phyloP scores from a whole-genome alignment of 257 asterid genomes.

The Fraxinus cuspidata region DNA sequence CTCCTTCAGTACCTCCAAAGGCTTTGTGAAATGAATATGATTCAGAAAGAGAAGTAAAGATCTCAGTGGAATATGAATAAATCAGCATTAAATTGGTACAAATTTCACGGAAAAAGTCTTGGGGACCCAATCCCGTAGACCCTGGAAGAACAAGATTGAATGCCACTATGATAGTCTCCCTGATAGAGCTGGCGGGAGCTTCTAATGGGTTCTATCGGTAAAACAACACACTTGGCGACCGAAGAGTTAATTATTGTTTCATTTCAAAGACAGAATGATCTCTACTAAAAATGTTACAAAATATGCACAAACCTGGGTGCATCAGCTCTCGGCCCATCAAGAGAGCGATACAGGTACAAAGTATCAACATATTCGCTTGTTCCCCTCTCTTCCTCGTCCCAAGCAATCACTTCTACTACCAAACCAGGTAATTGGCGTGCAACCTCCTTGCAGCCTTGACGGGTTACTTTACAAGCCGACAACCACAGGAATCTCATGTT shows the following conservation, averaged over 20 bases:
- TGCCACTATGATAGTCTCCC: slow-evolving; percentile 21
- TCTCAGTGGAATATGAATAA: slow-evolving; percentile 31
- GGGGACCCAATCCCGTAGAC: slow-evolving; percentile 18
- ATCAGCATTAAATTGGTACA: slow-evolving; percentile 22
- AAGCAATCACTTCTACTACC: slow-evolving; percentile 43
- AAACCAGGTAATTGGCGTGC: slow-evolving; percentile 46
- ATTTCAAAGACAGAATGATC: slow-evolving; percentile 10
- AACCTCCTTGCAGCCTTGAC: slow-evolving; percentile 39
- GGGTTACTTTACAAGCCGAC: slow-evolving; percentile 50
- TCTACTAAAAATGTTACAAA: slow-evolving; percentile 31
- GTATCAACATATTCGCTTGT: slow-evolving; percentile 35
- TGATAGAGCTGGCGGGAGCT: slow-evolving; percentile 21
- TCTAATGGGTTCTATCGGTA: slow-evolving; percentile 21
- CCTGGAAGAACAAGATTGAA: slow-evolving; percentile 17
- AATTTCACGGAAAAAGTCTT: slow-evolving; percentile 11
- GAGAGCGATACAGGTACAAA: slow-evolving; percentile 57
- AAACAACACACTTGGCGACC: not conserved
- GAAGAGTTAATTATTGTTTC: slow-evolving; percentile 22
- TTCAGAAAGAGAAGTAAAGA: slow-evolving; percentile 25
- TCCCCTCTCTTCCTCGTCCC: slow-evolving; percentile 19
- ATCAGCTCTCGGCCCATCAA: slow-evolving; percentile 56
- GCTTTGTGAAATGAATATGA: slow-evolving; percentile 33
- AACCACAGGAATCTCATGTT: slow-evolving; percentile 63
- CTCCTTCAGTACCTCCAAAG: slow-evolving; percentile 10
- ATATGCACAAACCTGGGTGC: slow-evolving; percentile 44